Conservation (phyloP, 83 land plant species). For the Thuja plicata region DNA sequence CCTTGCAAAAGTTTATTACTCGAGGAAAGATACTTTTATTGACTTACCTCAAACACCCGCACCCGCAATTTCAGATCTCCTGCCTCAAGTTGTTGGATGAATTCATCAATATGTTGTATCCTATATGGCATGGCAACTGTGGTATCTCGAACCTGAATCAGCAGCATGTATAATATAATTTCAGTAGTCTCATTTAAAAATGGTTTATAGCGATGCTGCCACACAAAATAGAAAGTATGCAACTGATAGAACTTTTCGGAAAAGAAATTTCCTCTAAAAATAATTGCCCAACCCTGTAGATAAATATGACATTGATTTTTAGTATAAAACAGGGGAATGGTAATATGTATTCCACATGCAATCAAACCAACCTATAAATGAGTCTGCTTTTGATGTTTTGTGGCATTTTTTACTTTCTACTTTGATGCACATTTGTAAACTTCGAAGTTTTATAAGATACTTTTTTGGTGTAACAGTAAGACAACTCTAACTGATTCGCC, state of each 20-base stretch:
- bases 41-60: slow-evolving; percentile 85
- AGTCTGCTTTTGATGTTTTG: neutral
- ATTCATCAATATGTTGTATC: slow-evolving; percentile 80
- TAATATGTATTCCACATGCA: neutral
- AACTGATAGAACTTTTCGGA: neutral
- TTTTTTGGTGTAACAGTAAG: neutral
- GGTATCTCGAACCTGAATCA: slow-evolving; percentile 73
- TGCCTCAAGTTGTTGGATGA: slow-evolving; percentile 83
- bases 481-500: neutral
- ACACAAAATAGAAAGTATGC: slow-evolving; percentile 4
- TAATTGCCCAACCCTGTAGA: neutral
- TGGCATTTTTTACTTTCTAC: neutral
- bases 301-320: neutral
- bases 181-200: neutral
- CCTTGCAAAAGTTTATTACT: neutral
- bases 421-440: neutral
- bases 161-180: neutral
- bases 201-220: neutral
- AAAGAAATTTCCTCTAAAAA: neutral
- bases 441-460: neutral
- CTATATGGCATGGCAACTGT: slow-evolving; percentile 91
- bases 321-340: neutral
- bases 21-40: neutral
- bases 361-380: neutral
- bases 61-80: slow-evolving; percentile 97